A percentile compares a stretch with the other conserved stretches of the same genome.
phyloP scores from a whole-genome alignment of 73 alveolate species.

The Diophrys sp. region DNA sequence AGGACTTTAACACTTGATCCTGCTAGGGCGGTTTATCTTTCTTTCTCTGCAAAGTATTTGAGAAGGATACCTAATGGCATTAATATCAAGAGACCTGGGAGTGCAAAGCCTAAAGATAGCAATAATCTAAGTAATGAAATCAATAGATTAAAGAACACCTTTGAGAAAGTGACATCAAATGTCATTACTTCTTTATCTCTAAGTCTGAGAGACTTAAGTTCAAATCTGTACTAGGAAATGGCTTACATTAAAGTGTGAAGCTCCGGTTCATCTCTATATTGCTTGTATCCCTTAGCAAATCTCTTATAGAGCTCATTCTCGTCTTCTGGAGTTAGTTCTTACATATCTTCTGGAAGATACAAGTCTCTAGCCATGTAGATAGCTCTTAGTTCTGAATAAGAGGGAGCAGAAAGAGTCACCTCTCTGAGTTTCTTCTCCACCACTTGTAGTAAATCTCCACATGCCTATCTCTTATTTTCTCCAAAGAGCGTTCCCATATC shows the following conservation, averaged over 20 bases:
- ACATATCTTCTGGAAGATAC: conserved; percentile 73
- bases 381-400: conserved; percentile 73
- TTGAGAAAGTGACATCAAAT: conserved; percentile 12
- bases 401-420: conserved; percentile 87
- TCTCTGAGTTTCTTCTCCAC: conserved; percentile 86
- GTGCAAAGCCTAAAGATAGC: conserved; percentile 34
- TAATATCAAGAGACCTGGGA: conserved; percentile 74
- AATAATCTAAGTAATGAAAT: conserved; percentile 8
- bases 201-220: conserved; percentile 74
- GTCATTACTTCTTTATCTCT: conserved; percentile 77
- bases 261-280: conserved; percentile 65
- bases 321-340: conserved; percentile 61
- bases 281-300: conserved; percentile 73
- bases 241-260: conserved; percentile 46
- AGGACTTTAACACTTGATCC: conserved; percentile 73
- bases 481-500: conserved; percentile 67
- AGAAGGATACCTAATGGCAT: conserved; percentile 61
- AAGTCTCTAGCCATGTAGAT: conserved; percentile 78
- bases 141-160: conserved; percentile 19
- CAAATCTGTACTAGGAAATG: conserved; percentile 62
- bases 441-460: conserved; percentile 65
- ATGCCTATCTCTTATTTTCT: conserved; percentile 79
- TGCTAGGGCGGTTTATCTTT: conserved; percentile 70
- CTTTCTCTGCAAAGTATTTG: conserved; percentile 66
- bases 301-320: conserved; percentile 70